Conservation (phyloP, 768 basidiomycete species). For the Russula abietina region DNA sequence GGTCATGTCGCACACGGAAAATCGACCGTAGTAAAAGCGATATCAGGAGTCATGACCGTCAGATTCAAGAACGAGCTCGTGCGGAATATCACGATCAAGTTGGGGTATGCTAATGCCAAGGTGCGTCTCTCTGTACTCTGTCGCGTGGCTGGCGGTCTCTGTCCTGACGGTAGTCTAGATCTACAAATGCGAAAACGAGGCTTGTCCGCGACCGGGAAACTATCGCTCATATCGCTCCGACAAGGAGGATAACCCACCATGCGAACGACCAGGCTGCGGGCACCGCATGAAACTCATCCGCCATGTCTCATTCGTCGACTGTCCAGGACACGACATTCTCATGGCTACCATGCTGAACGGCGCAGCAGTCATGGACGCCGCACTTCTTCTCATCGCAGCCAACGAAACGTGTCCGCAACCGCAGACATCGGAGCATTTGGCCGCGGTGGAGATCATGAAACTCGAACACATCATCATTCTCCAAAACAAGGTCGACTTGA, state of each 20-base stretch:
- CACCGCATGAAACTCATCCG: constrained; percentile 86
- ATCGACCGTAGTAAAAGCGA: constrained; percentile 96
- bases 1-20: constrained; percentile 99
- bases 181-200: constrained; percentile 93
- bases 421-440: constrained; percentile 97
- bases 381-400: constrained; percentile 88
- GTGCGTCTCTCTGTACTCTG: constrained; percentile 41
- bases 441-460: constrained; percentile 99
- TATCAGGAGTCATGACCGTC: constrained; percentile 97
- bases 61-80: constrained; percentile 99
- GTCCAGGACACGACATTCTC: constrained; percentile 96
- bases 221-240: constrained; percentile 91
- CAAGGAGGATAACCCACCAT: constrained; percentile 90
- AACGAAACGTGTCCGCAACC: constrained; percentile 99
- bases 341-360: constrained; percentile 99
- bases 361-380: constrained; percentile 99
- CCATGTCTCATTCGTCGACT: constrained; percentile 98
- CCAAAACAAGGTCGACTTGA: constrained; percentile 98
- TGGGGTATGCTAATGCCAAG: constrained; percentile 99
- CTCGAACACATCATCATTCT: constrained; percentile 95
- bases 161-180: constrained; percentile 49
- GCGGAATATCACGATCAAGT: constrained; percentile 97
- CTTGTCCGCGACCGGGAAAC: constrained; percentile 89
- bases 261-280: constrained; percentile 89
- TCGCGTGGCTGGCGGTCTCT: not conserved